Percentiles rank a stretch among this genome's conserved stretches.
These are phyloP conservation scores for Diaporthe citrichinensis DNA, from an alignment of 2,329 filamentous ascomycete species.

Conservation along the genomic window DNA sequence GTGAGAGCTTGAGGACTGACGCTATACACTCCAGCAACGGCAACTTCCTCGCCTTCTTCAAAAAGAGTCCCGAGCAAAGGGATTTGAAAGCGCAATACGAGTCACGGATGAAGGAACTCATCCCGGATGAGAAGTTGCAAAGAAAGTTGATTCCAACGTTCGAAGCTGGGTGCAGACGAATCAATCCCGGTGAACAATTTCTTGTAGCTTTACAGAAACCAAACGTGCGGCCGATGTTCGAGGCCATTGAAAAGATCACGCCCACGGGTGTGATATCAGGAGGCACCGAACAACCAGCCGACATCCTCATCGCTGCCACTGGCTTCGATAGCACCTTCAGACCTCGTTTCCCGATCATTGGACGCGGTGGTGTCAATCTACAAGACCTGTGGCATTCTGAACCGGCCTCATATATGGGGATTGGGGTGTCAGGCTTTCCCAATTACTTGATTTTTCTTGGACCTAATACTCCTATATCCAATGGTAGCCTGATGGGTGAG, in stretches of 20 bases:
- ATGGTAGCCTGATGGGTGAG: conserved; percentile 13
- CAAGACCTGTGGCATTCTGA: not conserved
- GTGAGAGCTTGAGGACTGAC: not conserved
- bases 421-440: conserved; percentile 3
- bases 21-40: not conserved
- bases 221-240: conserved; percentile 47
- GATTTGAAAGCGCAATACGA: not conserved
- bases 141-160: conserved; percentile 44
- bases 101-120: not conserved
- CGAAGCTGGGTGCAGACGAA: conserved; percentile 46
- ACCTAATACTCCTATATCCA: conserved; percentile 1
- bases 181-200: conserved; percentile 57
- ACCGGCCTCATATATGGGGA: conserved; percentile 3
- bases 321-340: conserved; percentile 11
- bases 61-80: not conserved
- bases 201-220: conserved; percentile 56
- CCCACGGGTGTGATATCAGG: not conserved
- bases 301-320: conserved; percentile 3
- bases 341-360: conserved; percentile 15
- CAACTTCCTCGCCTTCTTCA: conserved; percentile 10
- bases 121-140: conserved; percentile 36
- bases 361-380: conserved; percentile 1
- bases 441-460: conserved; percentile 11
- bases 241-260: not conserved
- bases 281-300: conserved; percentile 2